Evolutionary conservation across 306 rosid genomes (phyloP), one percentile per base, ranked within the genome.

Genomic region (Lablab purpureus): DNA sequence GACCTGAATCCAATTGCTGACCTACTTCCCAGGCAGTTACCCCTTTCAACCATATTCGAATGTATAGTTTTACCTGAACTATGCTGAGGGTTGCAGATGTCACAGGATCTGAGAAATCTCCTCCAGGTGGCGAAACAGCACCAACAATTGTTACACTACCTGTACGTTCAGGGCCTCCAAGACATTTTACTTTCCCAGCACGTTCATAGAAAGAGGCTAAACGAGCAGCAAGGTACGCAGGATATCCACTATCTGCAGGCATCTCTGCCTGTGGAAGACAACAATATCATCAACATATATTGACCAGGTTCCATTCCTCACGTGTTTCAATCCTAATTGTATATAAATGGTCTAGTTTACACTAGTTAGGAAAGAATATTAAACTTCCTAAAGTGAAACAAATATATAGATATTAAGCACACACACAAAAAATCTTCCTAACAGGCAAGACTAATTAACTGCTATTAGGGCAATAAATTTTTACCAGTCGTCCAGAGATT

Each of bases 231-330:
- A 96, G 95, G 80, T 96, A 96, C 43, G 99, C 98, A 77, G 99
- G 99, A 80, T 96, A 96, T 74, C 99, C 99, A 91, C 99, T 96
- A 84, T 96, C 99, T 58, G 99, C 99, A 19, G 99, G 99, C 99
- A 96, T 96, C 88, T 96, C 99, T 7, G 99, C 99, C 99, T 96
- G 88, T 89, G 85, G 50, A 85, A 46, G 55, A 77, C 21, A 68
- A 60, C 55, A 75, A 17, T 18, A 37, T 58, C 66, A 62, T 84
- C 73, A 71, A 56, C 55, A 76, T 36, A 50, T 71, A 60, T 49
- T 62, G 56, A 77, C 69, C 69, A 52, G 37, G 60, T 28, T 50
- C 72, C 81, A 75, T 54, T 59, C 30, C 36, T 12, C 66, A 40
- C 22, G 30, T 43, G 65, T 23, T 50, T 65, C 64, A 65, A 66